A percentile compares a stretch with the other conserved stretches of the same genome.
These are phyloP conservation scores for Serpula lacrymans DNA, from an alignment of 768 basidiomycete species.

Conservation along the genomic window DNA sequence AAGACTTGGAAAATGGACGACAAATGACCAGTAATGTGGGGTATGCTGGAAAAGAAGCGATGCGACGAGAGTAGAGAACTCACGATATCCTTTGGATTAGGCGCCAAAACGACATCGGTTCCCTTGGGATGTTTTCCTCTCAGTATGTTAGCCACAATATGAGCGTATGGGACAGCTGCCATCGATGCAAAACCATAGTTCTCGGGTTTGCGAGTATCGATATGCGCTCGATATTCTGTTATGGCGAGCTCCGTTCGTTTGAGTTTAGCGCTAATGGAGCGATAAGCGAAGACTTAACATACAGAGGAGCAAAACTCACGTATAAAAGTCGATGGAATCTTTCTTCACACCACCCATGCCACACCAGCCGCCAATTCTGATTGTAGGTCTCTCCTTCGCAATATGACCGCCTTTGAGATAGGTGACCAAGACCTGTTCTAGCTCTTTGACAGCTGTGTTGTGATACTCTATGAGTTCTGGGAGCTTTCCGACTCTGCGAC, in stretches of 20 bases:
- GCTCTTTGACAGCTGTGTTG: slow-evolving; percentile 89
- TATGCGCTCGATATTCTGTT: slow-evolving; percentile 68
- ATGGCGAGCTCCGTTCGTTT: slow-evolving; percentile 69
- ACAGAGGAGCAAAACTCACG: slow-evolving; percentile 46
- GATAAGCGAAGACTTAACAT: slow-evolving; percentile 7
- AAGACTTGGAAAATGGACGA: slow-evolving; percentile 2
- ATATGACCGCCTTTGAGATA: slow-evolving; percentile 84
- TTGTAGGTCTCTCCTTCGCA: slow-evolving; percentile 76
- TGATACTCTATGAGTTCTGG: slow-evolving; percentile 90
- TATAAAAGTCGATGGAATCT: slow-evolving; percentile 94
- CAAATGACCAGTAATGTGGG: no score
- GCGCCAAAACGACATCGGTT: slow-evolving; percentile 68
- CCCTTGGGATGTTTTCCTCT: slow-evolving; percentile 69
- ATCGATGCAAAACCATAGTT: slow-evolving; percentile 91
- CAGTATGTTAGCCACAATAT: slow-evolving; percentile 75
- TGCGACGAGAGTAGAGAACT: slow-evolving; percentile 25
- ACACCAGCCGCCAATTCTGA: slow-evolving; percentile 73
- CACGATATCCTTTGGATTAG: slow-evolving; percentile 88
- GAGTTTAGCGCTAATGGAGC: slow-evolving; percentile 36
- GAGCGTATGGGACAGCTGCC: slow-evolving; percentile 85
- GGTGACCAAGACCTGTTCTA: slow-evolving; percentile 84
- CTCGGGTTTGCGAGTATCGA: slow-evolving; percentile 74
- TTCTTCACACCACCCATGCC: slow-evolving; percentile 81
- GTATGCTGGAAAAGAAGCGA: no score
- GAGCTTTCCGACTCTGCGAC: slow-evolving; percentile 81